These are phyloP conservation scores for Prinsepia uniflora DNA, from an alignment of 306 rosid species.

Conservation along the genomic window DNA sequence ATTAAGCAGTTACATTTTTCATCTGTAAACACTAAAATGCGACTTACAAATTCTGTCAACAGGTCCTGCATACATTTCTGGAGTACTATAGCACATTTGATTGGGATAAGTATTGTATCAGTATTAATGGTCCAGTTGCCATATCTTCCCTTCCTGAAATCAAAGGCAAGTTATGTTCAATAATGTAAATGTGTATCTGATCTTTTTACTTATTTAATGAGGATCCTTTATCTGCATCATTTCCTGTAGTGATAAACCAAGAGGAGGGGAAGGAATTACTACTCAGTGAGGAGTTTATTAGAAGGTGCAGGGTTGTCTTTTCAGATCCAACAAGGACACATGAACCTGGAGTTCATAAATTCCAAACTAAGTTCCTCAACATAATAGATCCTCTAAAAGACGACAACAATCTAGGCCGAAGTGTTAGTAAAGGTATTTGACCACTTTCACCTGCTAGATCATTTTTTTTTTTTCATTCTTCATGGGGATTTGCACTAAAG, in stretches of 20 bases:
- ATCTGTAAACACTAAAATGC: slow-evolving; percentile 19
- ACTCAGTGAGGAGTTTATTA: slow-evolving; percentile 53
- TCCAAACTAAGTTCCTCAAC: slow-evolving; percentile 50
- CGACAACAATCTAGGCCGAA: slow-evolving; percentile 65
- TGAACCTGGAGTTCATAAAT: slow-evolving; percentile 30
- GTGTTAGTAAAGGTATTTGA: slow-evolving; percentile 48
- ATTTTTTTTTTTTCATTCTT: slow-evolving; percentile 5
- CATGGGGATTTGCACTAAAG: slow-evolving; percentile 11
- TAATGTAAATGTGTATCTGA: slow-evolving; percentile 5
- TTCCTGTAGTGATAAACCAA: slow-evolving; percentile 40
- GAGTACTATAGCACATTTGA: slow-evolving; percentile 59
- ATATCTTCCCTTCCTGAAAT: slow-evolving; percentile 38
- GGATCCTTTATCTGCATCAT: slow-evolving; percentile 18
- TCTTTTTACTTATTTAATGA: slow-evolving; percentile 17
- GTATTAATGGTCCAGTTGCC: slow-evolving; percentile 38
- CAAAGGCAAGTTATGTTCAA: slow-evolving; percentile 37
- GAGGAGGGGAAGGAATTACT: slow-evolving; percentile 31
- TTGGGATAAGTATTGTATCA: slow-evolving; percentile 50
- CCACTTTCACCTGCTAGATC: slow-evolving; percentile 18
- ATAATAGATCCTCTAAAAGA: slow-evolving; percentile 63
- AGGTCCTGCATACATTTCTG: slow-evolving; percentile 66
- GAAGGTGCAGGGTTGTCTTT: slow-evolving; percentile 41
- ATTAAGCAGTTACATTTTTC: slow-evolving; percentile 19
- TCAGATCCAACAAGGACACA: slow-evolving; percentile 28
- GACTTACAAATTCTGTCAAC: slow-evolving; percentile 23